Conservation (phyloP, 106 monocot genomes). For the Phalaenopsis equestris region DNA sequence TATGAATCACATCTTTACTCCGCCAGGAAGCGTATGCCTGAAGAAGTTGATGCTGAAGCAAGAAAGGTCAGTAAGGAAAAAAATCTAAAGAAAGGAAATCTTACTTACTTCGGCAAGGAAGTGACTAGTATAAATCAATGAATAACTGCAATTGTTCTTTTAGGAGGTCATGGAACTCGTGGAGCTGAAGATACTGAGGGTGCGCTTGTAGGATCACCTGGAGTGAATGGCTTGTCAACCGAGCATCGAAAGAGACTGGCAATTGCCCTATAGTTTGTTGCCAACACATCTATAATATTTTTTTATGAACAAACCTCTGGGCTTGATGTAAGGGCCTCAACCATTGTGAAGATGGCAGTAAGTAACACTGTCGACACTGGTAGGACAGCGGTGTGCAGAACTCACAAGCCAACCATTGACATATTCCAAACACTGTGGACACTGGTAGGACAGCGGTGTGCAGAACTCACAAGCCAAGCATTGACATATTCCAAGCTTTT, state of each 20-base stretch:
- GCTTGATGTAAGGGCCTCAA: conserved; percentile 30
- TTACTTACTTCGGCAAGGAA: background rate
- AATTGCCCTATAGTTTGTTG: conserved; percentile 39
- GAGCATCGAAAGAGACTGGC: conserved; percentile 35
- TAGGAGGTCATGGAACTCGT: conserved; percentile 39
- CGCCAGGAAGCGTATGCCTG: conserved; percentile 20
- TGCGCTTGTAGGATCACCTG: conserved; percentile 27
- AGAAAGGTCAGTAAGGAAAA: conserved; percentile 13
- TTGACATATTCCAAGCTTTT: conserved; percentile 41
- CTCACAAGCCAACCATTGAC: conserved; percentile 44
- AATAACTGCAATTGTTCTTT: conserved; percentile 19
- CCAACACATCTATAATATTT: conserved; percentile 42
- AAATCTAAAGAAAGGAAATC: background rate
- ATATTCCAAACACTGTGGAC: conserved; percentile 15
- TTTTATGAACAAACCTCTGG: conserved; percentile 47
- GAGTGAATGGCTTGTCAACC: conserved; percentile 28
- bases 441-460: conserved; percentile 40
- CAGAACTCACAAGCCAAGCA: conserved; percentile 45
- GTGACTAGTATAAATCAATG: background rate
- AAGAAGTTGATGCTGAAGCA: conserved; percentile 19
- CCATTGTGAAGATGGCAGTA: conserved; percentile 38
- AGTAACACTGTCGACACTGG: conserved; percentile 36
- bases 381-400: conserved; percentile 38
- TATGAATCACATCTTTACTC: conserved; percentile 25
- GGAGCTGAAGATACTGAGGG: conserved; percentile 18